phyloP scores from a whole-genome alignment of 306 rosid species.

The Corylus americana region DNA sequence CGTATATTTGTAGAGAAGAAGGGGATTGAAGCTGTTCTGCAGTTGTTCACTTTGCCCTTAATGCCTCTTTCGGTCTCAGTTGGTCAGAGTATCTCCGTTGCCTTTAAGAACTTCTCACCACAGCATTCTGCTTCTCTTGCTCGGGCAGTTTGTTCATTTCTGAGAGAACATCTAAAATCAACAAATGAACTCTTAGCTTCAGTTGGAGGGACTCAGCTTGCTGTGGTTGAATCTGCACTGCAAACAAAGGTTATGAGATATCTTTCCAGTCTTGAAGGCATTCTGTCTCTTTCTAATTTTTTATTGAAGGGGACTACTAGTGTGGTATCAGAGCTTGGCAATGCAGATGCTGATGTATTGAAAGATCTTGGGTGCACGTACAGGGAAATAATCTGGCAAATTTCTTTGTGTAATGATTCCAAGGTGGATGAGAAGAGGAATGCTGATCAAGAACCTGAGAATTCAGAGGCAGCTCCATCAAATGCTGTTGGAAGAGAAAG shows the following conservation, averaged over 20 bases:
- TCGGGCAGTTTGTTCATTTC: slow-evolving; percentile 76
- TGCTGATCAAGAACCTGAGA: slow-evolving; percentile 73
- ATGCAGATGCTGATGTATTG: slow-evolving; percentile 82
- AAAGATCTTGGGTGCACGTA: slow-evolving; percentile 85
- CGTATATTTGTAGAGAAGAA: slow-evolving; percentile 93
- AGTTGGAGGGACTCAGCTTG: slow-evolving; percentile 80
- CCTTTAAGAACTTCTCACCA: slow-evolving; percentile 90
- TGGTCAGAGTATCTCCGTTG: slow-evolving; percentile 87
- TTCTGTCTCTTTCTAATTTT: slow-evolving; percentile 72
- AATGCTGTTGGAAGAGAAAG: slow-evolving; percentile 82
- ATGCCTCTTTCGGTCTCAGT: slow-evolving; percentile 77
- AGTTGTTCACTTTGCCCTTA: slow-evolving; percentile 77
- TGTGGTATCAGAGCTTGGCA: slow-evolving; percentile 83
- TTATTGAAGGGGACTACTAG: slow-evolving; percentile 86
- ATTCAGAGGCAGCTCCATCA: slow-evolving; percentile 63
- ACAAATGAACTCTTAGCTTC: slow-evolving; percentile 80
- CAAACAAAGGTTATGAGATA: slow-evolving; percentile 69
- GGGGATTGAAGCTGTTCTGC: slow-evolving; percentile 91
- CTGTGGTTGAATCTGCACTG: slow-evolving; percentile 61
- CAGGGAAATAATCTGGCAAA: slow-evolving; percentile 90
- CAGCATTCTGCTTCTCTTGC: slow-evolving; percentile 94
- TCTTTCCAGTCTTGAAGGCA: slow-evolving; percentile 88
- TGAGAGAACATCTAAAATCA: slow-evolving; percentile 81
- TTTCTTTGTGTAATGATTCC: slow-evolving; percentile 75
- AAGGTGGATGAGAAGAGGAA: slow-evolving; percentile 74